Conservation (phyloP, 2,329 filamentous ascomycete genomes). For the Eutypa lata region DNA sequence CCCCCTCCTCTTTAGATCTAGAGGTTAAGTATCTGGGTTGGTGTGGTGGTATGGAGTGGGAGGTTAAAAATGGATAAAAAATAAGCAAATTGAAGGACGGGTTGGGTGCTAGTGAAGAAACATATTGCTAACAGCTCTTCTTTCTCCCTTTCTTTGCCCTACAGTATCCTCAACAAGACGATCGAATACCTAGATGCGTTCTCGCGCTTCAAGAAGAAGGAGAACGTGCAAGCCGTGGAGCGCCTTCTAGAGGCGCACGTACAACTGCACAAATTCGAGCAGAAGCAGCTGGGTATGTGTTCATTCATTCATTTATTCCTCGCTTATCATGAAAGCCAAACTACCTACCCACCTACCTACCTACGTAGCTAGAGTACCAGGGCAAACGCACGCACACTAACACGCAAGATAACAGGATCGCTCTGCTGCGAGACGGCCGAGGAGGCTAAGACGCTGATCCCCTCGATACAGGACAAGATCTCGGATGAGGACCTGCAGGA, state of each 20-base stretch:
- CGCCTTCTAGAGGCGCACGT: constrained; percentile 75
- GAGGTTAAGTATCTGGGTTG: too few species aligned
- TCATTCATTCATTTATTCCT: too few species aligned
- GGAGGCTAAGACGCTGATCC: constrained; percentile 94
- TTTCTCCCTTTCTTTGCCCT: constrained; percentile 8
- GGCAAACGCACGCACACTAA: too few species aligned
- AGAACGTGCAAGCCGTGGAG: constrained; percentile 93
- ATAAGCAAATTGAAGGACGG: background rate
- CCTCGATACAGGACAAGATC: constrained; percentile 85
- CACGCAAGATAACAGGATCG: constrained; percentile 60
- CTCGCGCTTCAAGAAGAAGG: constrained; percentile 90
- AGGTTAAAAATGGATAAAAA: background rate
- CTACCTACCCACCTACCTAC: too few species aligned
- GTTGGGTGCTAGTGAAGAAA: background rate
- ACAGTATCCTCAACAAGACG: constrained; percentile 78
- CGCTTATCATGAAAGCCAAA: too few species aligned
- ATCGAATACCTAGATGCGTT: constrained; percentile 92
- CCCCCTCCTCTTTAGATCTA: background rate
- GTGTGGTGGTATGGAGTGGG: background rate
- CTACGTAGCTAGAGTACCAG: background rate
- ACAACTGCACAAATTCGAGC: constrained; percentile 86
- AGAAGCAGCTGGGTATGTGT: constrained; percentile 77
- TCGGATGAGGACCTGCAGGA: constrained; percentile 84
- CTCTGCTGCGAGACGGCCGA: constrained; percentile 90
- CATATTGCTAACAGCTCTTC: constrained; percentile 1